A percentile compares a stretch with the other conserved stretches of the same genome.
phyloP scores from a whole-genome alignment of 768 basidiomycete species.

The Leucosporidium scottii region DNA sequence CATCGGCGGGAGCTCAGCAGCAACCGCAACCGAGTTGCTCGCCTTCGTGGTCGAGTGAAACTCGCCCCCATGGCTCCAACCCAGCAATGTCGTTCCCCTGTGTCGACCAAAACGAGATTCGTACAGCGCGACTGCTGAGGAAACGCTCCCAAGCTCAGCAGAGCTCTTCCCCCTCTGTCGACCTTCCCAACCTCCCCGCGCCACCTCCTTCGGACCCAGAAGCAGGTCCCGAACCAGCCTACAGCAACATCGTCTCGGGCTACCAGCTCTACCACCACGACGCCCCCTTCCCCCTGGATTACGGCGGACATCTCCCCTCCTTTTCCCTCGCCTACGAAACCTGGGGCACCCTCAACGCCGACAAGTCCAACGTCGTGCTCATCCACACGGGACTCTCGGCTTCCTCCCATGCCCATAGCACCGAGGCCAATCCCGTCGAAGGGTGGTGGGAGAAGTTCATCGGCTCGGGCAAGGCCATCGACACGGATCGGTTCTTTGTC shows the following conservation, averaged over 20 bases:
- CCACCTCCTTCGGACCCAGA: constrained; percentile 13
- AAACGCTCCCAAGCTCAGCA: neutral
- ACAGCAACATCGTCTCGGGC: constrained; percentile 30
- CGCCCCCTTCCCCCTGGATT: constrained; percentile 59
- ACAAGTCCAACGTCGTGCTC: constrained; percentile 79
- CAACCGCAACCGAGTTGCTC: too few species aligned
- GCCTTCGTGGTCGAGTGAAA: too few species aligned
- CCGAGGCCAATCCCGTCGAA: constrained; percentile 62
- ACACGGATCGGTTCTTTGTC: constrained; percentile 85
- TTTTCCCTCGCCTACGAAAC: constrained; percentile 95
- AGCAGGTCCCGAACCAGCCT: constrained; percentile 32
- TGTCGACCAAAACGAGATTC: constrained; percentile 33
- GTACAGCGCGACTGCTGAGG: constrained; percentile 27
- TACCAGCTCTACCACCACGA: constrained; percentile 64
- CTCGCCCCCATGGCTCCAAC: constrained; percentile 25
- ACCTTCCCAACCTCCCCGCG: constrained; percentile 6
- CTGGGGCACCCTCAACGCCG: constrained; percentile 80
- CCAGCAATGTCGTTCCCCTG: constrained; percentile 38
- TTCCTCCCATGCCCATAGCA: constrained; percentile 87
- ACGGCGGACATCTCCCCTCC: constrained; percentile 55
- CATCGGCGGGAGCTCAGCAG: too few species aligned
- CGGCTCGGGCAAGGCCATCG: constrained; percentile 85
- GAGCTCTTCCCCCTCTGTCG: constrained; percentile 12
- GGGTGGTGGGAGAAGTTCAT: constrained; percentile 99
- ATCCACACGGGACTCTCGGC: constrained; percentile 94